Conservation (phyloP, 2,329 filamentous ascomycete species). For the Microcyclospora tardicrescens region DNA sequence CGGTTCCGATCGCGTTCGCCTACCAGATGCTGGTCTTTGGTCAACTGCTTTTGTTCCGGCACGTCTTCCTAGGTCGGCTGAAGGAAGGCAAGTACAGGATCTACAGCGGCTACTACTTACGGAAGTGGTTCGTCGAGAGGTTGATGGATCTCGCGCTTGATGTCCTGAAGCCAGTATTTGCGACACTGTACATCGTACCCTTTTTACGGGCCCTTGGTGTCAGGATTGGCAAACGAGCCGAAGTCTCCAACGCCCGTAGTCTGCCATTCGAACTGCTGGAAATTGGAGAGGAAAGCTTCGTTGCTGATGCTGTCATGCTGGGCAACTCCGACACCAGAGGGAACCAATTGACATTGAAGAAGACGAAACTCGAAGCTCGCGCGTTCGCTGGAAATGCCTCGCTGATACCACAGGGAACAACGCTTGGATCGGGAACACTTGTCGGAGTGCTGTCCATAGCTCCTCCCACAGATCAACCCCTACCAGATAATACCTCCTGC, state of each 20-base stretch:
- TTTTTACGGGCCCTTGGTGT: slow-evolving; percentile 12
- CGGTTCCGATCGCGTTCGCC: slow-evolving; percentile 10
- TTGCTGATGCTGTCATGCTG: slow-evolving; percentile 12
- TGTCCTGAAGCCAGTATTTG: slow-evolving; percentile 14
- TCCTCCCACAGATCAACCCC: too few species aligned
- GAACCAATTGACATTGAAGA: slow-evolving; percentile 13
- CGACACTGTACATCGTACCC: slow-evolving; percentile 14
- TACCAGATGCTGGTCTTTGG: slow-evolving; percentile 12
- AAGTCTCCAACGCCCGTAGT: slow-evolving; percentile 13
- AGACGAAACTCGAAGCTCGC: slow-evolving; percentile 11
- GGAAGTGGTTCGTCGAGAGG: slow-evolving; percentile 14
- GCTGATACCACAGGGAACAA: slow-evolving; percentile 10
- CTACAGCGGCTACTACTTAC: too few species aligned
- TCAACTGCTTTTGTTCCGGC: slow-evolving; percentile 11
- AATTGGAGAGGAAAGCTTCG: slow-evolving; percentile 13
- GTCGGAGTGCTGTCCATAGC: too few species aligned
- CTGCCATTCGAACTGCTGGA: slow-evolving; percentile 12
- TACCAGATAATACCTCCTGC: slow-evolving; percentile 10
- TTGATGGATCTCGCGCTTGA: slow-evolving; percentile 14
- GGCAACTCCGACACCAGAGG: slow-evolving; percentile 9
- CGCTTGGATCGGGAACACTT: too few species aligned
- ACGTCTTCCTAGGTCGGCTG: too few species aligned
- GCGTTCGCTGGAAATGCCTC: slow-evolving; percentile 14
- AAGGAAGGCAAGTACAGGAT: too few species aligned
- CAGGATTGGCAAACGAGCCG: slow-evolving; percentile 13